Evolutionary conservation across 1,139 yeast genomes (phyloP).

Genomic region (Geotrichum europaeum): DNA sequence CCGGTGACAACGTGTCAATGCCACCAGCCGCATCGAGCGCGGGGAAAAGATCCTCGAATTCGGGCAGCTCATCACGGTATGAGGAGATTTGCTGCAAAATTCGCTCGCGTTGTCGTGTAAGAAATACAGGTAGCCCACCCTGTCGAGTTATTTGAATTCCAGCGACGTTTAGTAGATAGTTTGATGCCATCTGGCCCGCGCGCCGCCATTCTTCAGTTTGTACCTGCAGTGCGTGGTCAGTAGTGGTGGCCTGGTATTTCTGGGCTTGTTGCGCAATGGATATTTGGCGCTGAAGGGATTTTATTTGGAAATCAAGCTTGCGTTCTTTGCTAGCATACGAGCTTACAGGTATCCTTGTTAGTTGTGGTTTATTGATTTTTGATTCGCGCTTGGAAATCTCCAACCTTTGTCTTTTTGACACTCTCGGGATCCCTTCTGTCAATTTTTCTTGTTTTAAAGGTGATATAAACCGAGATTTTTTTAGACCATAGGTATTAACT

Average conservation of each 20-base stretch:
- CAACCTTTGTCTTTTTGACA: neutral
- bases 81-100: neutral
- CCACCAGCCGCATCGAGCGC: constrained; percentile 29
- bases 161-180: constrained; percentile 40
- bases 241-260: constrained; percentile 26
- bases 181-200: constrained; percentile 42
- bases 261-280: constrained; percentile 31
- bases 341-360: neutral
- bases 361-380: neutral
- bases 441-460: neutral
- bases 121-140: constrained; percentile 44
- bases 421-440: neutral
- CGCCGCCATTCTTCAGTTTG: constrained; percentile 42
- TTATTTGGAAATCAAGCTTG: neutral
- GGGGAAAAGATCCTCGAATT: constrained; percentile 8
- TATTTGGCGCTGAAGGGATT: neutral
- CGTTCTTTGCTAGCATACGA: neutral
- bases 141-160: constrained; percentile 36
- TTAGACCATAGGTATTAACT: neutral
- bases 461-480: neutral
- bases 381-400: neutral
- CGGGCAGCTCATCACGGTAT: constrained; percentile 1
- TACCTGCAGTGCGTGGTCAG: constrained; percentile 21
- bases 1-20: constrained; percentile 32
- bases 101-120: constrained; percentile 29